Base-by-base conservation (phyloP, 2,329 filamentous ascomycete genomes). In the Ophiocordyceps camponoti-rufipedis region DNA sequence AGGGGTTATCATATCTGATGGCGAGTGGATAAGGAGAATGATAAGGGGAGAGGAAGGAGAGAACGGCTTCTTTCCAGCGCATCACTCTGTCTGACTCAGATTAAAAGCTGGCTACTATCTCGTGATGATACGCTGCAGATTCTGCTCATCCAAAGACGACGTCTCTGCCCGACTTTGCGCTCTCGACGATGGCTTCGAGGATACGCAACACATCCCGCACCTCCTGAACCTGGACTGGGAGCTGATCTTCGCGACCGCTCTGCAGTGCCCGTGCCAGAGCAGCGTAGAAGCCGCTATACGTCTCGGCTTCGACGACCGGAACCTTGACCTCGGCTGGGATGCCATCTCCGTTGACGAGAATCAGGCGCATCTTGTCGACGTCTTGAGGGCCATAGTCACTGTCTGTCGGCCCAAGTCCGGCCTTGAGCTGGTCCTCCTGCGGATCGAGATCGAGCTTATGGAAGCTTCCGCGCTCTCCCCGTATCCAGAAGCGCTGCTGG, bases 401-500 rank as follows among this genome's bases (percentile, higher is more conserved):
- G 46, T 84, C 77, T 0, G 70, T 69, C 7, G 78, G 76, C 57
- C 68, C 71, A 52, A 74, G 60, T 9, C 83, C 83, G 2, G 64
- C 68, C 58, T 74, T 74, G 45, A 88, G 70, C 59, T 86, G 81
- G 46, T 79, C 75, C 63, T 91, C 85, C 61, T 89, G 84, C 1
- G 76, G 66, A 57, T 91, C 85, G 2, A 89, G 67, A 45, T 71
- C 68, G 38, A 66, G 63, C 69, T 88, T 89, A 65, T 75, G 80
- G 62, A 80, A 89, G 55, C 74, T 82, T 1, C 82, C 85, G 61
- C 80, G 78, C 16, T 75, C 75, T 19, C 85, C 85, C 28, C 83
- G 69, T 10, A 88, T 69, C 83, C 84, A 88, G 67, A 80, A 89
- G 38, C 84, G 68, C 48, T 82, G 66, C 65, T 89, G 84, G 49